Percentiles rank a stretch among this genome's conserved stretches.
These are phyloP conservation scores for Claviceps capensis DNA, from an alignment of 2,329 filamentous ascomycete genomes.

Conservation along the genomic window DNA sequence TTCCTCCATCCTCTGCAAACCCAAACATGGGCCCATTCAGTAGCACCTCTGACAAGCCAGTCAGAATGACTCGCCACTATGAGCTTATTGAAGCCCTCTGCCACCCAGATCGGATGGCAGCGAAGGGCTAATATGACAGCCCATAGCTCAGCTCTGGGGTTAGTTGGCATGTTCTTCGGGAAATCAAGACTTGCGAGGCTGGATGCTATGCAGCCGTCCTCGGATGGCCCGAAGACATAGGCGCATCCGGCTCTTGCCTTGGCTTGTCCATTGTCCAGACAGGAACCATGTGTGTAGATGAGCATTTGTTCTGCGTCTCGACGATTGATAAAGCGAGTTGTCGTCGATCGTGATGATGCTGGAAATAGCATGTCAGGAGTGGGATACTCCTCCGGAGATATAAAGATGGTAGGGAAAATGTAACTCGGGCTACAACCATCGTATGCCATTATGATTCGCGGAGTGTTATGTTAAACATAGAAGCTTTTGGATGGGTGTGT, in stretches of 20 bases:
- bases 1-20: background rate
- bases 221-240: background rate
- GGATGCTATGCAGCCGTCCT: background rate
- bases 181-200: background rate
- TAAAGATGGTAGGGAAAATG: background rate
- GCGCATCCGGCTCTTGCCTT: background rate
- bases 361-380: background rate
- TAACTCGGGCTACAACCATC: background rate
- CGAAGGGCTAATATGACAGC: background rate
- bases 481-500: no score
- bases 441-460: no score
- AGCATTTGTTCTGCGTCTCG: background rate
- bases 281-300: background rate
- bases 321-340: accelerated
- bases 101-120: background rate
- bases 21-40: background rate
- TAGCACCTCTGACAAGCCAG: background rate
- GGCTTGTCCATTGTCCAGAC: background rate
- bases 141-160: background rate
- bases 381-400: background rate
- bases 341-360: background rate
- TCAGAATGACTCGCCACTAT: background rate
- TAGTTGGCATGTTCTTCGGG: background rate
- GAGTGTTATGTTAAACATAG: no score
- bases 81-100: background rate